phyloP scores from a whole-genome alignment of 140 eudicot genomes.

The Cichorium intybus region DNA sequence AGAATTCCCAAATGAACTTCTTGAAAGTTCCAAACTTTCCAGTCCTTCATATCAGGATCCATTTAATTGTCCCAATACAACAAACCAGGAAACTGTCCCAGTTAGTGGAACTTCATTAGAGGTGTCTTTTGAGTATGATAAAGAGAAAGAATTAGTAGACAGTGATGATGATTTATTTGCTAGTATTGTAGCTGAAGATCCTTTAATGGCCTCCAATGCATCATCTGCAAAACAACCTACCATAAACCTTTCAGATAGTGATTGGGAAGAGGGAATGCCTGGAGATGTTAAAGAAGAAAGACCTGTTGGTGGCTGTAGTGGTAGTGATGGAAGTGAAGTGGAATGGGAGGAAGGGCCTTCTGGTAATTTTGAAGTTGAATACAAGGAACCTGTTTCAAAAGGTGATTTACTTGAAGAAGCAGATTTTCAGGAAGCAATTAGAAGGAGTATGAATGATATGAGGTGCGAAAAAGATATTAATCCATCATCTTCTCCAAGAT shows the following conservation, averaged over 20 bases:
- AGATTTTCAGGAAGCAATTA: constrained; percentile 76
- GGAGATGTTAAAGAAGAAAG: constrained; percentile 27
- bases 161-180: constrained; percentile 76
- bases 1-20: constrained; percentile 15
- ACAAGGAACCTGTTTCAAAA: constrained; percentile 33
- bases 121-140: constrained; percentile 69
- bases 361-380: constrained; percentile 39
- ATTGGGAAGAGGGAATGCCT: constrained; percentile 73
- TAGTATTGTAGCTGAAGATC: constrained; percentile 56
- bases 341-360: constrained; percentile 76
- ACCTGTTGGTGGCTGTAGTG: constrained; percentile 13
- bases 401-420: constrained; percentile 81
- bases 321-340: constrained; percentile 42
- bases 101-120: constrained; percentile 41
- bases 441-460: constrained; percentile 61
- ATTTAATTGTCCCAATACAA: constrained; percentile 5
- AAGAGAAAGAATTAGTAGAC: constrained; percentile 27
- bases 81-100: constrained; percentile 31
- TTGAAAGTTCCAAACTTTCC: constrained; percentile 22
- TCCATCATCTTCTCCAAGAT: constrained; percentile 26
- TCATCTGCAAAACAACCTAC: constrained; percentile 27
- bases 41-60: constrained; percentile 13
- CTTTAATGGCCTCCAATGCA: constrained; percentile 29
- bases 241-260: constrained; percentile 51
- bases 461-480: constrained; percentile 6